These are phyloP conservation scores for Euphorbia peplus DNA, from an alignment of 345 rosid species.

Conservation along the genomic window DNA sequence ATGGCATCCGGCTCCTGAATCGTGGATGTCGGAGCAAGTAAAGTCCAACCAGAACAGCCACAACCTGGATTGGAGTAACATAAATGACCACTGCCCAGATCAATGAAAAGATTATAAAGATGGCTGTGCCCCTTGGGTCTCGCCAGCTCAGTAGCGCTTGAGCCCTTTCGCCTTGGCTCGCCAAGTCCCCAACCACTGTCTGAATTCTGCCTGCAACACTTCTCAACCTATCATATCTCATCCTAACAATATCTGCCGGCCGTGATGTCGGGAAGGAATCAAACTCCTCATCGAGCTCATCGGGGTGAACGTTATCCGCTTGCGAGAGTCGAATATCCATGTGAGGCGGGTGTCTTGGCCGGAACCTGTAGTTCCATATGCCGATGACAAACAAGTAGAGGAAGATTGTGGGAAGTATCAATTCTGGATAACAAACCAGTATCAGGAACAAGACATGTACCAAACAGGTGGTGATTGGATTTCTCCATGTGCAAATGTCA, in stretches of 20 bases:
- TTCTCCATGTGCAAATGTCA: constrained; percentile 34
- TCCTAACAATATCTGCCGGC: constrained; percentile 24
- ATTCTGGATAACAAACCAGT: constrained; percentile 34
- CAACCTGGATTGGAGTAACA: constrained; percentile 32
- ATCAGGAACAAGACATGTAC: constrained; percentile 31
- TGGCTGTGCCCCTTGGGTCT: constrained; percentile 35
- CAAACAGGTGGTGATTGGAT: constrained; percentile 28
- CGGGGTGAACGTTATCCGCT: constrained; percentile 23
- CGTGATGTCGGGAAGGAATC: constrained; percentile 23
- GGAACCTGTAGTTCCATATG: constrained; percentile 33
- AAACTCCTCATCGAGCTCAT: constrained; percentile 35
- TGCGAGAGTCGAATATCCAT: constrained; percentile 28
- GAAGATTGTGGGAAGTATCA: constrained; percentile 29
- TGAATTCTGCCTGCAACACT: constrained; percentile 30
- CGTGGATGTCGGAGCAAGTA: constrained; percentile 34
- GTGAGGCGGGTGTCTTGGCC: constrained; percentile 32
- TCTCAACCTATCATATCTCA: constrained; percentile 35
- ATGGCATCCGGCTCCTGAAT: constrained; percentile 32
- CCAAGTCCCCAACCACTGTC: constrained; percentile 31
- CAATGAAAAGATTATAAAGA: constrained; percentile 27
- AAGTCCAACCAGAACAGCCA: constrained; percentile 28
- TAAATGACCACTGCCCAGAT: constrained; percentile 31
- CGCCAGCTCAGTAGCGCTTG: constrained; percentile 32
- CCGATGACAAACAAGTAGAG: constrained; percentile 31
- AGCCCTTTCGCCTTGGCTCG: constrained; percentile 34